phyloP scores from a whole-genome alignment of 2,329 filamentous ascomycete genomes.

The Helminthosporium solani region DNA sequence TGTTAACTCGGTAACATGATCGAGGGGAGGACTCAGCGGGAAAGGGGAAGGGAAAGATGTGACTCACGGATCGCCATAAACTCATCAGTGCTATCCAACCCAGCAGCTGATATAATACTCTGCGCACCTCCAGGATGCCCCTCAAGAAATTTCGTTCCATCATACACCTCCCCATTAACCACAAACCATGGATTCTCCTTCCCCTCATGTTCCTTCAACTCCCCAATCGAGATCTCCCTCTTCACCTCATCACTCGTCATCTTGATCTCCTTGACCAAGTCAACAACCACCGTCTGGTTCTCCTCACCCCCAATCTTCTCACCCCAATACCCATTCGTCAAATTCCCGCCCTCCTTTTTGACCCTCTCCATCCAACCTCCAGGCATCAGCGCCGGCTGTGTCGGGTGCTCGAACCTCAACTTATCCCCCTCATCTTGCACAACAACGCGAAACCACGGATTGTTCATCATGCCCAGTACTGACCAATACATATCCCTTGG shows the following conservation, averaged over 20 bases:
- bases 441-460: slow-evolving; percentile 84
- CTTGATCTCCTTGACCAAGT: slow-evolving; percentile 64
- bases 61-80: slow-evolving; percentile 85
- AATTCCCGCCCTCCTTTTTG: slow-evolving; percentile 77
- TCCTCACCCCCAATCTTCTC: slow-evolving; percentile 62
- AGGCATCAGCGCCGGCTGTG: slow-evolving; percentile 71
- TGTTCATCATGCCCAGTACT: slow-evolving; percentile 97
- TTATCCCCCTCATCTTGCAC: slow-evolving; percentile 66
- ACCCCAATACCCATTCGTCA: slow-evolving; percentile 83
- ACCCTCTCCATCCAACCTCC: slow-evolving; percentile 94
- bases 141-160: slow-evolving; percentile 77
- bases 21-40: too few species aligned
- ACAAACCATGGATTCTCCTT: slow-evolving; percentile 80
- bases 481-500: slow-evolving; percentile 96
- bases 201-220: slow-evolving; percentile 67
- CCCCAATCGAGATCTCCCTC: slow-evolving; percentile 65
- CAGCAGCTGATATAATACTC: slow-evolving; percentile 81
- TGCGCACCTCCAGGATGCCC: slow-evolving; percentile 83
- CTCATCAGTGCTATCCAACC: slow-evolving; percentile 79
- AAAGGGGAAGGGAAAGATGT: too few species aligned
- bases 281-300: slow-evolving; percentile 44
- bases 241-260: slow-evolving; percentile 72
- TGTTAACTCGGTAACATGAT: slow-evolving; percentile 24
- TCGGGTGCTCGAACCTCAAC: slow-evolving; percentile 84
- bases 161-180: slow-evolving; percentile 83